These are phyloP conservation scores for Aureobasidium musti DNA, from an alignment of 2,329 filamentous ascomycete species.

Conservation along the genomic window DNA sequence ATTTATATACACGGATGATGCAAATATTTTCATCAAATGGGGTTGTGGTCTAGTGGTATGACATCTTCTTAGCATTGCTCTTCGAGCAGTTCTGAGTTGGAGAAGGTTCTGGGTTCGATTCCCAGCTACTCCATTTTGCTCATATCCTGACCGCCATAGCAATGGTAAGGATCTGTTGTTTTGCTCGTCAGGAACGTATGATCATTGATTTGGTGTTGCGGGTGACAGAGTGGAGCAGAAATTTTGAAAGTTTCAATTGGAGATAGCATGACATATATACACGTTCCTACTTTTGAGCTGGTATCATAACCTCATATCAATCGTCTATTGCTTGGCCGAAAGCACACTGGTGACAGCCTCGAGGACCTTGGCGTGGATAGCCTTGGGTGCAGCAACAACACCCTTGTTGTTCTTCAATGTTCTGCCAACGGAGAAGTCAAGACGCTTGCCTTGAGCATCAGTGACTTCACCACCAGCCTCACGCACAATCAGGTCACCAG, in stretches of 20 bases:
- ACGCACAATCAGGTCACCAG: conserved; percentile 88
- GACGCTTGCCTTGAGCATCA: conserved; percentile 77
- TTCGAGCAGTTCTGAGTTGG: conserved; percentile 18
- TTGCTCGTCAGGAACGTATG: neutral
- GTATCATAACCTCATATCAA: neutral
- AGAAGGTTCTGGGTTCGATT: conserved; percentile 28
- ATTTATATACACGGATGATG: too few relatives aligned
- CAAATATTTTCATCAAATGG: neutral
- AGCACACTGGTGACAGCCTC: conserved; percentile 81
- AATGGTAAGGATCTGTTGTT: neutral
- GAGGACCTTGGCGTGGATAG: conserved; percentile 74
- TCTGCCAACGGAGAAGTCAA: conserved; percentile 85
- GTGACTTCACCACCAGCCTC: conserved; percentile 93
- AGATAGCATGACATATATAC: conserved; percentile 9
- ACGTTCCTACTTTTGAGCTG: neutral
- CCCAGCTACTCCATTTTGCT: conserved; percentile 25
- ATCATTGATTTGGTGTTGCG: neutral
- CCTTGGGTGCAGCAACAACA: conserved; percentile 81
- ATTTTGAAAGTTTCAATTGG: neutral
- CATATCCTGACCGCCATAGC: too few relatives aligned
- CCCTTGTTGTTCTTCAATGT: conserved; percentile 91
- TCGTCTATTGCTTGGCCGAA: conserved; percentile 45
- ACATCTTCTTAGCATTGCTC: conserved; percentile 25
- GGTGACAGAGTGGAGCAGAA: neutral
- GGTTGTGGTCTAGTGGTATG: conserved; percentile 27